A percentile compares a stretch with the other conserved stretches of the same genome.
These are phyloP conservation scores for Nannizzia gypsea DNA, from an alignment of 2,329 filamentous ascomycete species.

Conservation along the genomic window DNA sequence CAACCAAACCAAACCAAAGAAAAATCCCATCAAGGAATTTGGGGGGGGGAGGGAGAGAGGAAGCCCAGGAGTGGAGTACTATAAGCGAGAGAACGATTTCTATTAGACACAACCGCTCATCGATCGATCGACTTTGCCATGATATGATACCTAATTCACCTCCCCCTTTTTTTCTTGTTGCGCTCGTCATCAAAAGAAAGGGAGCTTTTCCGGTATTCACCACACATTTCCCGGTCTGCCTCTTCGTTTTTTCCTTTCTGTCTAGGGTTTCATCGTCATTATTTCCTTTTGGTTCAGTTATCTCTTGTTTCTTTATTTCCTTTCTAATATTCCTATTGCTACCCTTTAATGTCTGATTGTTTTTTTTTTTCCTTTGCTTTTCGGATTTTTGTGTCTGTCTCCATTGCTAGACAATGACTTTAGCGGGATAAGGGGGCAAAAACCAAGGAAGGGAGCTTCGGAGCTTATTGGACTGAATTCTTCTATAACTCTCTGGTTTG, in stretches of 20 bases:
- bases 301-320: not conserved
- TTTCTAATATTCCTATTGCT: not conserved
- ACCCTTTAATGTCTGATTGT: not conserved
- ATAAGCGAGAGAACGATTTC: not conserved
- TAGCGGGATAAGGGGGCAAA: not conserved
- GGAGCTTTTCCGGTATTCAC: not conserved
- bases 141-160: not conserved
- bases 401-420: conserved; percentile 1
- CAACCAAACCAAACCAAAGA: too few relatives aligned
- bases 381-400: not conserved
- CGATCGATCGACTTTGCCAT: not conserved
- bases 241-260: not conserved
- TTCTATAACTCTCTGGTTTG: not conserved
- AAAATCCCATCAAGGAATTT: not conserved
- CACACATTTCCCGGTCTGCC: not conserved
- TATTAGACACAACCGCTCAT: not conserved
- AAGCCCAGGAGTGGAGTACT: not conserved
- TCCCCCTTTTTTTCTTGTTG: not conserved
- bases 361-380: not conserved
- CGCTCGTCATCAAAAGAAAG: not conserved
- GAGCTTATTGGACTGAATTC: conserved; percentile 1
- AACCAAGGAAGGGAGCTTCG: conserved; percentile 1
- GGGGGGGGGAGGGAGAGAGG: not conserved
- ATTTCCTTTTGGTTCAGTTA: not conserved
- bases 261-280: not conserved